Evolutionary conservation across 2,329 filamentous ascomycete species (phyloP).

Genomic region (Stagonosporopsis cucurbitacearum): DNA sequence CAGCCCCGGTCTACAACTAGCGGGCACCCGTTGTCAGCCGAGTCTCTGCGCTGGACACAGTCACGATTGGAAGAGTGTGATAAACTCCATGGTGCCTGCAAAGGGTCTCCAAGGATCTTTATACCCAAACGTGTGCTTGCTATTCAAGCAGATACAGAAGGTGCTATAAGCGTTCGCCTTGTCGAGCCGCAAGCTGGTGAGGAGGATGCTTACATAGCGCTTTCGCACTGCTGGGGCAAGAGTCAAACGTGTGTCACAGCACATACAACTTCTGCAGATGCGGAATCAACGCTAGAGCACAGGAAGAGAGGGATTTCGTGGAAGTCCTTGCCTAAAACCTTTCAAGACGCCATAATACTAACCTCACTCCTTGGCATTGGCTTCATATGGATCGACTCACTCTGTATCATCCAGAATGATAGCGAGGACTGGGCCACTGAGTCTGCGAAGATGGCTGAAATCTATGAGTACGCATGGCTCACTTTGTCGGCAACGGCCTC

Average conservation of each 20-base stretch:
- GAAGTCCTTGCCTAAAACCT: slow-evolving; percentile 6
- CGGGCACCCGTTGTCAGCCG: slow-evolving; percentile 15
- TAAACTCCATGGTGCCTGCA: slow-evolving; percentile 16
- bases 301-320: neutral
- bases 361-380: slow-evolving; percentile 9
- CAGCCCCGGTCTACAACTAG: slow-evolving; percentile 21
- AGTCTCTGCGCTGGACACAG: slow-evolving; percentile 17
- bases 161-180: slow-evolving; percentile 2
- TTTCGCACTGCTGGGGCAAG: slow-evolving; percentile 5
- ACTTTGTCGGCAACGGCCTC: slow-evolving; percentile 13
- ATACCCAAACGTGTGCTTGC: slow-evolving; percentile 23
- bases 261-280: neutral
- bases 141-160: neutral
- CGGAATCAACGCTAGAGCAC: neutral
- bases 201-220: neutral
- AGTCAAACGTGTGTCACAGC: neutral
- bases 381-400: slow-evolving; percentile 31
- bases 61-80: slow-evolving; percentile 16
- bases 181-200: slow-evolving; percentile 6
- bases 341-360: slow-evolving; percentile 19
- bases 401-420: slow-evolving; percentile 32
- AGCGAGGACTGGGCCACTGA: slow-evolving; percentile 24
- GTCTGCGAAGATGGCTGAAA: slow-evolving; percentile 23
- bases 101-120: neutral
- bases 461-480: slow-evolving; percentile 21